These are phyloP conservation scores for Phytophthora niederhauseri DNA, from an alignment of 352 stramenopile species.

Conservation along the genomic window DNA sequence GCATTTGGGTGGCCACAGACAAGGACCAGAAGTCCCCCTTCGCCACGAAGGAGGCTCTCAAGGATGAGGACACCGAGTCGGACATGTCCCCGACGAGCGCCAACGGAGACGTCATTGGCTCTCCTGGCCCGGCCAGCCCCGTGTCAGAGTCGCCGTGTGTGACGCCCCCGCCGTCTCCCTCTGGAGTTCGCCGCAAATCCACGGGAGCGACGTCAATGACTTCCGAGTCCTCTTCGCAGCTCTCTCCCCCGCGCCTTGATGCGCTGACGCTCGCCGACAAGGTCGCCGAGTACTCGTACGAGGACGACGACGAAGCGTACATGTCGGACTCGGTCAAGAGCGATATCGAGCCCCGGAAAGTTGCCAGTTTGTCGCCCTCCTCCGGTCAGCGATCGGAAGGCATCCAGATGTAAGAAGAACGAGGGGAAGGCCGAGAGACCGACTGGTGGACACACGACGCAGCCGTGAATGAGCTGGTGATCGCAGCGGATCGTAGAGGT, in stretches of 20 bases:
- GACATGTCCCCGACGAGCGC: conserved; percentile 57
- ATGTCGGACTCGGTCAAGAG: conserved; percentile 81
- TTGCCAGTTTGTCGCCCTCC: conserved; percentile 56
- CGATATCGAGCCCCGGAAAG: conserved; percentile 75
- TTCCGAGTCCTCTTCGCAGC: conserved; percentile 50
- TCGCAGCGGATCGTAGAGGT: conserved; percentile 31
- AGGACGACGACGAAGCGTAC: conserved; percentile 66
- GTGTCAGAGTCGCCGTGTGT: conserved; percentile 38
- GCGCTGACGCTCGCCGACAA: conserved; percentile 51
- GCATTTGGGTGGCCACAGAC: conserved; percentile 88
- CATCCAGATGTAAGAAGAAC: conserved; percentile 70
- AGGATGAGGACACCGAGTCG: conserved; percentile 73
- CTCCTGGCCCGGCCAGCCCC: conserved; percentile 61
- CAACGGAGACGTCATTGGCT: conserved; percentile 50
- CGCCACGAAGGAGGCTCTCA: conserved; percentile 44
- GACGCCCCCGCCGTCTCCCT: conserved; percentile 59
- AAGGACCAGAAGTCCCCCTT: conserved; percentile 90
- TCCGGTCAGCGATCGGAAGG: conserved; percentile 60
- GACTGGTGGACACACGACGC: conserved; percentile 22
- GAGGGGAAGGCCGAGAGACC: conserved; percentile 15
- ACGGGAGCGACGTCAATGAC: conserved; percentile 49
- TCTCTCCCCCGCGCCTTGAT: conserved; percentile 48
- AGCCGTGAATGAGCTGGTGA: conserved; percentile 11
- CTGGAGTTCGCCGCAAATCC: conserved; percentile 41
- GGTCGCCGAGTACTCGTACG: conserved; percentile 39